These are phyloP conservation scores for Conringia planisiliqua DNA, from an alignment of 345 rosid species.

Conservation along the genomic window DNA sequence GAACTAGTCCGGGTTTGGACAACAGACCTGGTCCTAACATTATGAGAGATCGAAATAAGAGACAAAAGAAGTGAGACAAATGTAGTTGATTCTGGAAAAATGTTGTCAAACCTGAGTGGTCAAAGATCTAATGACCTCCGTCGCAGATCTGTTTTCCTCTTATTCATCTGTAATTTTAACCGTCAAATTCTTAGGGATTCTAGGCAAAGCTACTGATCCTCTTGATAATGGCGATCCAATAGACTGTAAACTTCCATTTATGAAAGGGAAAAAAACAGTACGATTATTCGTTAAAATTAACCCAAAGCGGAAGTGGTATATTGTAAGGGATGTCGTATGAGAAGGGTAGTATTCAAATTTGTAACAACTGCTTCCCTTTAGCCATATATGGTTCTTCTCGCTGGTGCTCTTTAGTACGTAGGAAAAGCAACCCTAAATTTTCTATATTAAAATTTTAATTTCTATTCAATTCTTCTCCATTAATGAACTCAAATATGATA, in stretches of 20 bases:
- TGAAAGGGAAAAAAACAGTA: conserved; percentile 40
- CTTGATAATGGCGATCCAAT: conserved; percentile 35
- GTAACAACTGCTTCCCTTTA: no score
- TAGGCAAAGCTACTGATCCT: conserved; percentile 33
- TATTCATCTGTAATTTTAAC: conserved; percentile 65
- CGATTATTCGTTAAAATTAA: no score
- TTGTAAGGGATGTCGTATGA: no score
- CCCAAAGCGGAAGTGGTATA: no score
- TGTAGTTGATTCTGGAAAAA: neutral
- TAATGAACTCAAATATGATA: no score
- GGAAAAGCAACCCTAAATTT: no score
- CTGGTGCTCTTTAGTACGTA: no score
- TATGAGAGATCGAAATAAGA: neutral
- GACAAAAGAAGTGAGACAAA: neutral
- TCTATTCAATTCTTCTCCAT: no score
- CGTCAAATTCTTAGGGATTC: conserved; percentile 40
- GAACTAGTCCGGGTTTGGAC: neutral
- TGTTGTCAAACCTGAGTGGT: conserved; percentile 62
- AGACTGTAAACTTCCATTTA: conserved; percentile 36
- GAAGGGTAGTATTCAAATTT: no score
- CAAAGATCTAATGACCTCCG: conserved; percentile 71
- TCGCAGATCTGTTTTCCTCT: conserved; percentile 76
- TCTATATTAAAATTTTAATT: no score
- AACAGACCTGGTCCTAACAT: no score
- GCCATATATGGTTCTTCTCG: no score